Evolutionary conservation across 345 rosid genomes (phyloP), one percentile per base, ranked within the genome.

Genomic region (Trapa bicornis): DNA sequence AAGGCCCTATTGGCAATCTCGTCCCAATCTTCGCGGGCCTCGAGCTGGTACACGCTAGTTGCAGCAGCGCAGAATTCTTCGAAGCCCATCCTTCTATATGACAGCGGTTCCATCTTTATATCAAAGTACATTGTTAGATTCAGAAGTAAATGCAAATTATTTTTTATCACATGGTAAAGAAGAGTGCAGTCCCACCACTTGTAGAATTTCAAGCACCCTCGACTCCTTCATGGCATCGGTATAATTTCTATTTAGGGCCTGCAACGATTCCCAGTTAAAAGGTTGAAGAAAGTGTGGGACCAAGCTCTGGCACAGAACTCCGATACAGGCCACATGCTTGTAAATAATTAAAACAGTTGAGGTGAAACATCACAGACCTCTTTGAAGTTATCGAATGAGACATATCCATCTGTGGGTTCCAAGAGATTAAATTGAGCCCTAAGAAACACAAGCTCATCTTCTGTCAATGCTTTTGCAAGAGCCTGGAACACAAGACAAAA

Each of bases 31-130:
- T 87, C 91, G 35, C 76, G 84, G 32, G 89, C 99, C 81, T 91
- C 99, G 2, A 91, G 87, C 73, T 91, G 97, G 79, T 94, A 79
- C 35, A 80, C 76, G 36, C 96, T 91, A 70, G 86, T 82, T 35
- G 97, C 84, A 61, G 96, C 99, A 3, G 96, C 96, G 74, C 96
- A 94, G 78, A 94, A 94, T 77, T 94, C 99, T 22, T 94, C 91
- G 22, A 89, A 89, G 66, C 82, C 77, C 81, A 94, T 83, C 71
- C 80, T 84, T 75, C 80, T 85, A 67, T 89, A 79, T 5, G 82
- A 70, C 37, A 94, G 85, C 14, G 85, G 79, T 64, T 89, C 92
- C 96, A 94, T 84, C 99, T 94, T 72, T 32, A 71, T 56, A 52
- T 65, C 42, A 67, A 74, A 58, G 38, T 3, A 2, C 3, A 58